Conservation (phyloP, 2,329 filamentous ascomycete species). For the Colletotrichum gigasporum region DNA sequence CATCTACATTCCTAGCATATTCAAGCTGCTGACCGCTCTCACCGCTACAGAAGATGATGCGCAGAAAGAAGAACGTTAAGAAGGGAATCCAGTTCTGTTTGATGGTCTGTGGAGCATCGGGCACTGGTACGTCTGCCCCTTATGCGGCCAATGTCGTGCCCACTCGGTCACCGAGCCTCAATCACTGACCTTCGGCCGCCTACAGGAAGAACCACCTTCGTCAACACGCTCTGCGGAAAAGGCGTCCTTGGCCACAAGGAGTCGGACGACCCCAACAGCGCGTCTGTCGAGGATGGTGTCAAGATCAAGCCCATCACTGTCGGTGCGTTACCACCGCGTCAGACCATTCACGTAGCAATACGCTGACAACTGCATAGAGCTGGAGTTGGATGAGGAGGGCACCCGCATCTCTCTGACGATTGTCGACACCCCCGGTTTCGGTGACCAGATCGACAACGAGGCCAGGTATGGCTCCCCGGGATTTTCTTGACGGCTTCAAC, state of each 20-base stretch:
- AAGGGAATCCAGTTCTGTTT: slow-evolving; percentile 99
- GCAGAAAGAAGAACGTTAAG: slow-evolving; percentile 99
- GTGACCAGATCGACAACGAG: slow-evolving; percentile 99
- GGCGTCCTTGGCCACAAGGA: slow-evolving; percentile 91
- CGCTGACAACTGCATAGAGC: slow-evolving; percentile 64
- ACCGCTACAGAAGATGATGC: slow-evolving; percentile 83
- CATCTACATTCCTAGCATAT: slow-evolving; percentile 16
- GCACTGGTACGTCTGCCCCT: slow-evolving; percentile 78
- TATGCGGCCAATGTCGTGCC: slow-evolving; percentile 20
- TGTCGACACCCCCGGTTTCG: slow-evolving; percentile 97
- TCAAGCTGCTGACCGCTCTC: slow-evolving; percentile 39
- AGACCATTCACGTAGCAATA: neutral
- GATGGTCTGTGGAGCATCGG: slow-evolving; percentile 99
- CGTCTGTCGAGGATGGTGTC: slow-evolving; percentile 94
- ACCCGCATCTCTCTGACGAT: slow-evolving; percentile 98
- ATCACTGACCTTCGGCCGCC: slow-evolving; percentile 24
- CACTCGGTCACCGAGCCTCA: neutral
- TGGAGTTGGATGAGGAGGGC: slow-evolving; percentile 97
- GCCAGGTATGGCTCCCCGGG: slow-evolving; percentile 72
- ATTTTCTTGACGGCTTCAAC: neutral
- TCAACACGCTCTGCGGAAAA: slow-evolving; percentile 99
- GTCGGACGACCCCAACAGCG: slow-evolving; percentile 86
- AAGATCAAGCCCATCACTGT: slow-evolving; percentile 99
- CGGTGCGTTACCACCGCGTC: slow-evolving; percentile 63
- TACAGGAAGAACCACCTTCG: slow-evolving; percentile 94